phyloP scores from a whole-genome alignment of 495 filamentous ascomycete genomes.

The Aspergillus panamensis region DNA sequence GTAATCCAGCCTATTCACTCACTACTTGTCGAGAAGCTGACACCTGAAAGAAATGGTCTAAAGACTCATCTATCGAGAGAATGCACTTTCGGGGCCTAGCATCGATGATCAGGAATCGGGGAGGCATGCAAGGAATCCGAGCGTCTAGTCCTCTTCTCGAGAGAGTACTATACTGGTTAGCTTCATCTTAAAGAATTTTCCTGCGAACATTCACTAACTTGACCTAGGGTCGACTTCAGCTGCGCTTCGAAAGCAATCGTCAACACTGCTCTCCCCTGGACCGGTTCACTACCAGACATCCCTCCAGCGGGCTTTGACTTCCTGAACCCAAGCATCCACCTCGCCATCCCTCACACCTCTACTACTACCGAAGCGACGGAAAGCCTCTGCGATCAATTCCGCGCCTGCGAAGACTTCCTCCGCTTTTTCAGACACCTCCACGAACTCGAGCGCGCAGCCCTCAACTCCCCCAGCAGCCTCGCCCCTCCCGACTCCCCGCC shows the following conservation, averaged over 20 bases:
- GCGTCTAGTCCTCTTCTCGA: conserved; percentile 23
- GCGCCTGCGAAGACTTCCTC: conserved; percentile 29
- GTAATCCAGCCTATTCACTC: conserved; percentile 11
- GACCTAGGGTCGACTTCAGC: conserved; percentile 28
- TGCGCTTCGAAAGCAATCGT: conserved; percentile 30
- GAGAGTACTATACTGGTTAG: conserved; percentile 29
- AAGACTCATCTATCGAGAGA: conserved; percentile 29
- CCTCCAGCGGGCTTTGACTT: conserved; percentile 22
- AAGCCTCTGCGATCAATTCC: conserved; percentile 21
- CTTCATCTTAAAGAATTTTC: background rate
- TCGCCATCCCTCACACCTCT: conserved; percentile 17
- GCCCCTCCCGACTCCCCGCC: conserved; percentile 3
- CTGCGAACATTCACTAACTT: background rate
- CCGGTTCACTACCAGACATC: conserved; percentile 17
- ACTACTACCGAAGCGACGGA: conserved; percentile 16
- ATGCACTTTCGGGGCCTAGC: conserved; percentile 31
- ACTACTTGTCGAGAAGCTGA: conserved; percentile 10
- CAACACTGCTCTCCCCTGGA: conserved; percentile 27
- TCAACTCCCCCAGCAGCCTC: conserved; percentile 18
- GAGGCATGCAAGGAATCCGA: conserved; percentile 28
- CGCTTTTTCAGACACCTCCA: conserved; percentile 26
- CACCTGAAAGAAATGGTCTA: conserved; percentile 29
- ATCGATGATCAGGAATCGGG: conserved; percentile 27
- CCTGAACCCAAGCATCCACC: conserved; percentile 20
- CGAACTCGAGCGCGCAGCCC: conserved; percentile 17